Conservation (phyloP, 345 rosid genomes). For the Citrus sp. region DNA sequence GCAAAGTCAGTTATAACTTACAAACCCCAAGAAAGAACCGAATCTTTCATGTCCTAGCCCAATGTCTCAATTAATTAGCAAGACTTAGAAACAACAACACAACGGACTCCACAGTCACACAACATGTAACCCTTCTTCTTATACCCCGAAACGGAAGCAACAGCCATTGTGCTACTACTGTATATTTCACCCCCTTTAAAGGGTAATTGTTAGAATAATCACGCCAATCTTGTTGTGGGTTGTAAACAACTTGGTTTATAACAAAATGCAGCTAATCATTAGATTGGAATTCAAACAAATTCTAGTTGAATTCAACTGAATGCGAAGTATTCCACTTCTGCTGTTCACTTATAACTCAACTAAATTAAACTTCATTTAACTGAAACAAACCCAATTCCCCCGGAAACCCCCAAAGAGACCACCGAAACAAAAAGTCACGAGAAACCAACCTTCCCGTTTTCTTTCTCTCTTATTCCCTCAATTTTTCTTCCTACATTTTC, state of each 20-base stretch:
- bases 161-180: neutral
- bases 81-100: neutral
- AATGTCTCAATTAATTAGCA: neutral
- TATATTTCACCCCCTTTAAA: neutral
- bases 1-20: neutral
- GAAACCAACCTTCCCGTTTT: neutral
- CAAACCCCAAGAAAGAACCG: neutral
- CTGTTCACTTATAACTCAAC: neutral
- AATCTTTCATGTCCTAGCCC: neutral
- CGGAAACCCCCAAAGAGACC: neutral
- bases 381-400: neutral
- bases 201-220: neutral
- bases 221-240: neutral
- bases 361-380: neutral
- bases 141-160: neutral
- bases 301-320: neutral
- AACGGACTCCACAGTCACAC: neutral
- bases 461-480: slow-evolving; percentile 1
- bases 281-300: neutral
- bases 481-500: neutral
- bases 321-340: neutral
- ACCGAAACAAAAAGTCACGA: neutral
- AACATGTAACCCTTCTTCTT: neutral
- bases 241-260: neutral
- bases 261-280: neutral